Base-by-base conservation (phyloP, 139 green algal species). In the Desmodesmus armatus region DNA sequence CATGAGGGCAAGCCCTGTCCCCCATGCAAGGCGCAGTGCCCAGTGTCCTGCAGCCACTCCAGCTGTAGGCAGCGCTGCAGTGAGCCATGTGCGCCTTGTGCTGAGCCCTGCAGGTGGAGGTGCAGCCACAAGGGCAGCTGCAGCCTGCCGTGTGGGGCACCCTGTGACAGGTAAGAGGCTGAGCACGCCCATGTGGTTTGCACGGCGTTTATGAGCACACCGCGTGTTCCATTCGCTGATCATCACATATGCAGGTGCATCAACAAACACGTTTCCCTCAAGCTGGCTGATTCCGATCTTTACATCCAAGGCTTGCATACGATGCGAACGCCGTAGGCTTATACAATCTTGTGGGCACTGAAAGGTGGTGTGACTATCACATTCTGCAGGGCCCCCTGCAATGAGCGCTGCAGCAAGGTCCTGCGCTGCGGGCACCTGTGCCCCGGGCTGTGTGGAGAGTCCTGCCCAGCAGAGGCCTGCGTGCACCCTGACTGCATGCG, bases 311-410 rank as follows among this genome's bases (percentile, higher is more conserved):
- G n/a, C n/a, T n/a, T n/a, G n/a, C n/a, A n/a, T n/a, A n/a, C n/a
- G n/a, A n/a, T n/a, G n/a, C n/a, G n/a, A n/a, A n/a, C n/a, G n/a
- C n/a, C n/a, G n/a, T n/a, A n/a, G n/a, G n/a, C n/a, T n/a, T n/a
- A n/a, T n/a, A n/a, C n/a, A n/a, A n/a, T n/a, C n/a, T n/a, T n/a
- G n/a, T n/a, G n/a, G n/a, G n/a, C n/a, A n/a, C n/a, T n/a, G n/a
- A n/a, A n/a, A n/a, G n/a, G n/a, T n/a, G n/a, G n/a, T n/a, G n/a
- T n/a, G n/a, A n/a, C n/a, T n/a, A n/a, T n/a, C n/a, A n/a, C n/a
- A n/a, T n/a, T n/a, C n/a, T n/a, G n/a, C n/a, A n/a, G n/a, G n/a
- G 85, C 94, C 40, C 92, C 91, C 37, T 96, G 92, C 88, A 87
- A 96, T 76, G 19, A 76, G 75, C 88, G 92, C 43, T 96, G 93